phyloP scores from a whole-genome alignment of 257 asterid species.

The Verbascum thapsus region DNA sequence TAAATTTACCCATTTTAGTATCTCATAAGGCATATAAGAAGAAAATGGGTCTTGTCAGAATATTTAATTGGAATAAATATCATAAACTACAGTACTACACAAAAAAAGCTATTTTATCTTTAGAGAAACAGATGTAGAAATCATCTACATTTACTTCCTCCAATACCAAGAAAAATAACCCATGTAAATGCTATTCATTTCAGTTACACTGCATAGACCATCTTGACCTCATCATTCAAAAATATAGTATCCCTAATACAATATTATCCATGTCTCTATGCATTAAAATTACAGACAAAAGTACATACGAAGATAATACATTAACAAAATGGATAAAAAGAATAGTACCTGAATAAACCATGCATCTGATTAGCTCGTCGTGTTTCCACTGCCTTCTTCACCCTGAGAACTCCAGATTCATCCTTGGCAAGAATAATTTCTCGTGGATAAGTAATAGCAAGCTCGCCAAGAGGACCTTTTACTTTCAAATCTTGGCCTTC shows the following conservation, averaged over 20 bases:
- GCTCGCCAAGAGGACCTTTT: conserved; percentile 96
- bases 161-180: conserved; percentile 19
- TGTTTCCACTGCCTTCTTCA: conserved; percentile 72
- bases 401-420: conserved; percentile 68
- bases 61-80: conserved; percentile 9
- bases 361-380: conserved; percentile 98
- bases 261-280: conserved; percentile 12
- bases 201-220: conserved; percentile 11
- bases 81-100: conserved; percentile 1
- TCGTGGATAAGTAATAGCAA: conserved; percentile 81
- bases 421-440: conserved; percentile 69
- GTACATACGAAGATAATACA: not conserved
- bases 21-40: conserved; percentile 14
- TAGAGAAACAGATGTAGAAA: not conserved
- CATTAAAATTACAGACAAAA: not conserved
- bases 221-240: conserved; percentile 13
- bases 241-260: conserved; percentile 11
- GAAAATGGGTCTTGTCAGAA: not conserved
- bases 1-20: conserved; percentile 5
- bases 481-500: conserved; percentile 81
- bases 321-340: conserved; percentile 13
- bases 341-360: conserved; percentile 79
- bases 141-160: conserved; percentile 11
- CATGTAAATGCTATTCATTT: conserved; percentile 5
- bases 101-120: not conserved